These are phyloP conservation scores for Solanum bukasovii DNA, from an alignment of 257 asterid species.

Conservation along the genomic window DNA sequence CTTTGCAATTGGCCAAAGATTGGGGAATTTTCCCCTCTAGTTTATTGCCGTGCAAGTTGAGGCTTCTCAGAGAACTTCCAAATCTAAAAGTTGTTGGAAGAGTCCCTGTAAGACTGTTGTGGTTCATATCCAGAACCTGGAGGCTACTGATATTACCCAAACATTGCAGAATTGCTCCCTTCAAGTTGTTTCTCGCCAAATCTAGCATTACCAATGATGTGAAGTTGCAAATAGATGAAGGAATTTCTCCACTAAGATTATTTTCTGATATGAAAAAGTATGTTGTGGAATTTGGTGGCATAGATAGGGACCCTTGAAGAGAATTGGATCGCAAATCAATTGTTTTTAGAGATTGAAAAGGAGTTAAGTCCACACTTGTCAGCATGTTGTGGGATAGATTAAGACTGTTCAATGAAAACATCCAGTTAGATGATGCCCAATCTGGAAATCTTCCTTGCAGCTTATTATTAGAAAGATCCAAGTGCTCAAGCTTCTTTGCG, in stretches of 20 bases:
- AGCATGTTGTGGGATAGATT: background rate
- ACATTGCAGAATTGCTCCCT: background rate
- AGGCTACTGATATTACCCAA: background rate
- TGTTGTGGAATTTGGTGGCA: background rate
- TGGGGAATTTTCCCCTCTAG: slow-evolving; percentile 9
- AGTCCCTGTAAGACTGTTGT: background rate
- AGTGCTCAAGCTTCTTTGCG: background rate
- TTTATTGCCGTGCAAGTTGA: background rate
- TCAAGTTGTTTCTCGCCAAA: background rate
- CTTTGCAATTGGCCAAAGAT: slow-evolving; percentile 8
- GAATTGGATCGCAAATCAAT: background rate
- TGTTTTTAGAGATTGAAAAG: background rate
- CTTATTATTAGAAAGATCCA: background rate
- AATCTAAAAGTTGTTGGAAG: no score
- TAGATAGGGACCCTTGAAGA: background rate
- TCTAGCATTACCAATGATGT: background rate
- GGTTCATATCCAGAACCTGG: background rate
- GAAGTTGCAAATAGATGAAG: slow-evolving; percentile 4
- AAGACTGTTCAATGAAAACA: background rate
- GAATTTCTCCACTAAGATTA: slow-evolving; percentile 3
- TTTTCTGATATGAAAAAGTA: background rate
- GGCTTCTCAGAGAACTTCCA: background rate
- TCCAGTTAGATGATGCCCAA: background rate
- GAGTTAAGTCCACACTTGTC: background rate
- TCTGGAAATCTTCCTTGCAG: background rate